Percentiles rank a stretch among this genome's conserved stretches.
Evolutionary conservation across 495 filamentous ascomycete species (phyloP).

Genomic region (Penicillium paxilli): DNA sequence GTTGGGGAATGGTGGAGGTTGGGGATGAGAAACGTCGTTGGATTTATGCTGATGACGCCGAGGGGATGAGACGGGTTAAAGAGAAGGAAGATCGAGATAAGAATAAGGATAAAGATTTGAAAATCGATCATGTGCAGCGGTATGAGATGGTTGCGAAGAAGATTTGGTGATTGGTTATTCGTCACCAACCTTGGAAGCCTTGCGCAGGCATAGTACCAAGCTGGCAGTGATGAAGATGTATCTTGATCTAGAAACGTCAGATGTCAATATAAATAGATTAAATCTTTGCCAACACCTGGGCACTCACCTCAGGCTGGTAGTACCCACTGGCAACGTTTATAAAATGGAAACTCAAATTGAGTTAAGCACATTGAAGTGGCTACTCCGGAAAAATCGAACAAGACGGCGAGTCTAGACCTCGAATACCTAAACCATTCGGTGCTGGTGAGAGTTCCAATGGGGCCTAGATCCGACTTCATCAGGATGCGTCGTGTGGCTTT

Average conservation of each 20-base stretch:
- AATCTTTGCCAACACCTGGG: too few species aligned
- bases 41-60: constrained; percentile 85
- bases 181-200: too few species aligned
- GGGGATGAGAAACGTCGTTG: constrained; percentile 81
- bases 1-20: constrained; percentile 82
- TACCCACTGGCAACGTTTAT: too few species aligned
- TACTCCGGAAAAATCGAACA: too few species aligned
- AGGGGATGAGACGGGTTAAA: constrained; percentile 63
- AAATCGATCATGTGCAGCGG: constrained; percentile 68
- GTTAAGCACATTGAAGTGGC: too few species aligned
- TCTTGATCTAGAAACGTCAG: too few species aligned
- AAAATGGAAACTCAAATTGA: too few species aligned
- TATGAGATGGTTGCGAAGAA: constrained; percentile 94
- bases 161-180: constrained; percentile 78
- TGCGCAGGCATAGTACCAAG: not conserved
- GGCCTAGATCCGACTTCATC: not conserved
- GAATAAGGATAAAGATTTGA: constrained; percentile 53
- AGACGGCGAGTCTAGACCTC: too few species aligned
- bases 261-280: too few species aligned
- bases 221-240: not conserved
- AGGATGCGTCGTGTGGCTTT: not conserved
- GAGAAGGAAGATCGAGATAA: constrained; percentile 69
- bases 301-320: too few species aligned
- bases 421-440: too few species aligned
- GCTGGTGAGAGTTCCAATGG: too few species aligned